Base-by-base conservation (phyloP, 495 filamentous ascomycete genomes). In the Tuber magnatum region DNA sequence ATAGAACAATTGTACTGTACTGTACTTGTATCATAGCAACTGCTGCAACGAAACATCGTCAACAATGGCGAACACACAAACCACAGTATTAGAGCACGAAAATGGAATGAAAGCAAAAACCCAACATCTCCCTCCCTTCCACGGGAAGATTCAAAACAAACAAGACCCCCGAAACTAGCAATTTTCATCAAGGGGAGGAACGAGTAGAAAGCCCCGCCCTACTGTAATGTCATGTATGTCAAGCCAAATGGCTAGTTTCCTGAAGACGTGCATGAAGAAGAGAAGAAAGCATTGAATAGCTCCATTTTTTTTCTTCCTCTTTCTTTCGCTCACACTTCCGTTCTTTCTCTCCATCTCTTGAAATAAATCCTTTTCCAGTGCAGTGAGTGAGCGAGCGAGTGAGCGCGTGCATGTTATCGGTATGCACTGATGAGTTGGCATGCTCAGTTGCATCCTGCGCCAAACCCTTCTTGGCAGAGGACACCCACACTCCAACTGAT, bases 341-440 rank as follows among this genome's bases (percentile, higher is more conserved):
- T 56, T 56, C 56, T 61, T 32, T n/a, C 48, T 56, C n/a, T 12
- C 18, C 48, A 9, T n/a, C 48, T 56, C 48, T n/a, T 65, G 56
- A 35, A 65, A 65, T 65, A 32, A 35, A 65, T 65, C 56, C 14
- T 32, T 65, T 65, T 65, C 56, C 6, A 4, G 56, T 35, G 56
- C 56, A 65, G 56, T 35, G 28, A 65, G n/a, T 48, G 46, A 48
- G 20, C 7, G 39, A 40, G 7, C 7, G 46, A 48, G 20, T 6
- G 39, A 40, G 7, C 7, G 46, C 7, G 48, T 35, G 56, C 56
- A 65, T 65, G 56, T 35, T 65, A 65, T 65, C 28, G 56, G 56
- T 35, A 65, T 65, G 56, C 56, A 65, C 56, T 65, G 56, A 65
- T 65, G 56, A 65, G 56, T 65, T 65, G 56, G 56, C 56, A 65